These are phyloP conservation scores for Ophiostoma australiae DNA, from an alignment of 2,329 filamentous ascomycete genomes.

Conservation along the genomic window DNA sequence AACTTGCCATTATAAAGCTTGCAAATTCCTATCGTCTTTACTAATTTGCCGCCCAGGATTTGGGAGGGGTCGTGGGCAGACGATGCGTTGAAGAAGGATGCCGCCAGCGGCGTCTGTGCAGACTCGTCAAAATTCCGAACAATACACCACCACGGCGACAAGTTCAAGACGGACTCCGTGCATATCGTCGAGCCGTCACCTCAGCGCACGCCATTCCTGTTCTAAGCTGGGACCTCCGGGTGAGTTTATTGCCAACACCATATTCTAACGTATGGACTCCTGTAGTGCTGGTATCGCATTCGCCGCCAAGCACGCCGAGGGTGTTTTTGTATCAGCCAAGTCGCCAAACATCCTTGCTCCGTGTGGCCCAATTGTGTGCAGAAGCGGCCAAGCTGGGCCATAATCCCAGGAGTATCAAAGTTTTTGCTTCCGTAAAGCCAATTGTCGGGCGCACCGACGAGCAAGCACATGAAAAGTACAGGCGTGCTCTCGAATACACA, in stretches of 20 bases:
- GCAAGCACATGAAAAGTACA: neutral
- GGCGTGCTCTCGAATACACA: neutral
- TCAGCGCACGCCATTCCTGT: neutral
- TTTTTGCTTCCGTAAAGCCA: neutral
- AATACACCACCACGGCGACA: constrained; percentile 5
- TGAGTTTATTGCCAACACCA: neutral
- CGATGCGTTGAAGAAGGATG: constrained; percentile 11
- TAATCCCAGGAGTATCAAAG: neutral
- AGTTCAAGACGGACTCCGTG: neutral
- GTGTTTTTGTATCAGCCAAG: constrained; percentile 9
- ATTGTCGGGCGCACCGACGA: constrained; percentile 4
- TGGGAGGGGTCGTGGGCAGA: constrained; percentile 9
- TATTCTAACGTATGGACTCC: neutral
- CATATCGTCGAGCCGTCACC: neutral
- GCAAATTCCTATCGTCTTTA: neutral
- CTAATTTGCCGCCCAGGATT: neutral
- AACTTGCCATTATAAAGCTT: too few relatives aligned
- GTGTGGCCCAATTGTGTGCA: constrained; percentile 4
- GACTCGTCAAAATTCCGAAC: neutral
- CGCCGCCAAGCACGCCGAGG: neutral
- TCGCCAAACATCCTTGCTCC: neutral
- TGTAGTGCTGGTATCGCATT: neutral
- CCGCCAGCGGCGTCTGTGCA: neutral
- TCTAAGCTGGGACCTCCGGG: neutral
- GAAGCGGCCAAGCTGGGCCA: neutral